Percentiles rank a stretch among this genome's conserved stretches.
Conservation (phyloP, 1,284 basidiomycete species). For the Albatrellus sp. region DNA sequence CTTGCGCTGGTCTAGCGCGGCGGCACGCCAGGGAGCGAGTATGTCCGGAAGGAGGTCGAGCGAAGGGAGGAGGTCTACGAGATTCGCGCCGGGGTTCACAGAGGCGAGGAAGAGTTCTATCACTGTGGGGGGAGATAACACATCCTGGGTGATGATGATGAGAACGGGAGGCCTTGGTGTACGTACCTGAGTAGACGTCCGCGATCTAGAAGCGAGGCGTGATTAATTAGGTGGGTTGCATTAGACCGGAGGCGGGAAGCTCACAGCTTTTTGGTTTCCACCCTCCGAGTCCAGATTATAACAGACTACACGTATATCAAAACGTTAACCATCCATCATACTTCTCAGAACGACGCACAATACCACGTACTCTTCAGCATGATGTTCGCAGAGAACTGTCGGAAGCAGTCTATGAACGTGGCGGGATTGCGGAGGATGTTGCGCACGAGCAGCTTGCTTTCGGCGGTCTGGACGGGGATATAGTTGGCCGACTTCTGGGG, state of each 20-base stretch:
- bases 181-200: too few relatives aligned
- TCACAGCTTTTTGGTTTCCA: neutral
- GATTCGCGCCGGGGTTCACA: neutral
- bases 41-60: slow-evolving; percentile 1
- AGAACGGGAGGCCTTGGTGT: too few relatives aligned
- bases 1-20: neutral
- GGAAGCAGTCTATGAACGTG: neutral
- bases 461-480: neutral
- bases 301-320: neutral
- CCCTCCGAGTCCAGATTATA: neutral
- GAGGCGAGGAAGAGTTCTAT: neutral
- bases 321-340: neutral
- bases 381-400: neutral
- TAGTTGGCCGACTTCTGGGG: neutral
- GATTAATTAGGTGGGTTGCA: too few relatives aligned
- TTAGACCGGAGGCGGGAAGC: too few relatives aligned
- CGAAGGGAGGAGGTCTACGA: neutral
- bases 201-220: too few relatives aligned
- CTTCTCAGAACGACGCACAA: too few relatives aligned
- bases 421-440: neutral
- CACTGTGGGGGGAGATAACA: too few relatives aligned
- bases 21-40: neutral
- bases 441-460: neutral
- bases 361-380: neutral
- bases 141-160: too few relatives aligned